Conservation (phyloP, 495 filamentous ascomycete genomes). For the Trichoderma gamsii region DNA sequence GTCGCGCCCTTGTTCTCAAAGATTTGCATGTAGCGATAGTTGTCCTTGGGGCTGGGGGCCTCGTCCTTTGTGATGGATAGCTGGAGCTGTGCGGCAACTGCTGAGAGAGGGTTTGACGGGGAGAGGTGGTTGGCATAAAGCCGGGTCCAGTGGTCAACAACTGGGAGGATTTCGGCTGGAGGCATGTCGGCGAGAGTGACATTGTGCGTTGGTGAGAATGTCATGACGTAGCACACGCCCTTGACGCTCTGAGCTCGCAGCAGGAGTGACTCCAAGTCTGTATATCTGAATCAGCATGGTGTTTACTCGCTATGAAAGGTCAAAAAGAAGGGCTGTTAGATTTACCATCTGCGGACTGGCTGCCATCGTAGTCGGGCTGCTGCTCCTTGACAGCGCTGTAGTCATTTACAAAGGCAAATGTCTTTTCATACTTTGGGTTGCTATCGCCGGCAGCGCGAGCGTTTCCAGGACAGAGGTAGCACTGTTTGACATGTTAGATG, state of each 20-base stretch:
- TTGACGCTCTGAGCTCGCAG: constrained; percentile 81
- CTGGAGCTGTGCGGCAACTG: constrained; percentile 32
- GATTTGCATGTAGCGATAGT: constrained; percentile 97
- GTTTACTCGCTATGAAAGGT: background rate
- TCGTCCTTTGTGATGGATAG: constrained; percentile 2
- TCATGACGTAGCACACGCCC: constrained; percentile 96
- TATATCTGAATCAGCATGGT: background rate
- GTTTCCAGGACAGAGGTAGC: constrained; percentile 96
- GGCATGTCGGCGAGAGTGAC: constrained; percentile 84
- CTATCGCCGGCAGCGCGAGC: constrained; percentile 79
- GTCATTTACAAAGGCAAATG: constrained; percentile 95
- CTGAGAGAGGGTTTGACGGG: constrained; percentile 57
- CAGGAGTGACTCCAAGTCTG: constrained; percentile 69
- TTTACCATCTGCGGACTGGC: constrained; percentile 28
- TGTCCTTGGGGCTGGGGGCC: constrained; percentile 49
- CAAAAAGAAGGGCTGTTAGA: background rate
- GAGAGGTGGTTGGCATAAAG: constrained; percentile 81
- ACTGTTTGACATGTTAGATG: constrained; percentile 38
- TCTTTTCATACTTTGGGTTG: constrained; percentile 81
- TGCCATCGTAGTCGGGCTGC: constrained; percentile 52
- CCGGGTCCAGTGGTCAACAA: constrained; percentile 80
- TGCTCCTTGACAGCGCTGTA: constrained; percentile 95
- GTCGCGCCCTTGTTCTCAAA: constrained; percentile 98
- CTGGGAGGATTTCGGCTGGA: constrained; percentile 60
- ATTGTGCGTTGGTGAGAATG: constrained; percentile 85